Percentiles rank a stretch among this genome's conserved stretches.
Evolutionary conservation across 495 filamentous ascomycete species (phyloP).

Genomic region (Lindgomyces ingoldianus): DNA sequence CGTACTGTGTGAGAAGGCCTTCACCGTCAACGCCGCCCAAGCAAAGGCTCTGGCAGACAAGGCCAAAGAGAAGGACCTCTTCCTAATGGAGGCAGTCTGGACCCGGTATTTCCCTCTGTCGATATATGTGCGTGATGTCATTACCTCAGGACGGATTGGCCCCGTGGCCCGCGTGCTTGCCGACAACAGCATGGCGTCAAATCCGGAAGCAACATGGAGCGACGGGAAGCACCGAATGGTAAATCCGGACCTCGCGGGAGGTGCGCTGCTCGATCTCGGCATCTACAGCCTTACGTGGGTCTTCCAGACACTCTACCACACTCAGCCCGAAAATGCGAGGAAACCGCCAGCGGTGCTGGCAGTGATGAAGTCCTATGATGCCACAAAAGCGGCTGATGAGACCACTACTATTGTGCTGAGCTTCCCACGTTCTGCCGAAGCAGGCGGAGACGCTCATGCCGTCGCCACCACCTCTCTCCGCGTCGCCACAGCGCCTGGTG

Average conservation of each 20-base stretch:
- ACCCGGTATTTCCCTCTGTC: slow-evolving; percentile 87
- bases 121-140: slow-evolving; percentile 72
- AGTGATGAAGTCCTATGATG: slow-evolving; percentile 71
- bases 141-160: slow-evolving; percentile 71
- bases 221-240: slow-evolving; percentile 74
- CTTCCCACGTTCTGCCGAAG: slow-evolving; percentile 60
- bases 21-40: slow-evolving; percentile 88
- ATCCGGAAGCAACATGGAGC: slow-evolving; percentile 46
- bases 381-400: slow-evolving; percentile 76
- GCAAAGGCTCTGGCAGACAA: slow-evolving; percentile 70
- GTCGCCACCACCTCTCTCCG: slow-evolving; percentile 78
- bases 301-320: slow-evolving; percentile 87
- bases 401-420: slow-evolving; percentile 75
- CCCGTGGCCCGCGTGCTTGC: slow-evolving; percentile 75
- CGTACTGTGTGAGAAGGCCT: slow-evolving; percentile 92
- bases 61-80: slow-evolving; percentile 75
- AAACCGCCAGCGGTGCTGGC: slow-evolving; percentile 58
- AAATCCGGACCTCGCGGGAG: slow-evolving; percentile 84
- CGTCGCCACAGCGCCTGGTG: slow-evolving; percentile 61
- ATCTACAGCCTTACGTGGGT: slow-evolving; percentile 93
- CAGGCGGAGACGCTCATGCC: slow-evolving; percentile 57
- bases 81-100: slow-evolving; percentile 99
- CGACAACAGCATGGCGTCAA: slow-evolving; percentile 62
- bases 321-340: slow-evolving; percentile 56
- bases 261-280: slow-evolving; percentile 80